These are phyloP conservation scores for Fusarium beomiforme DNA, from an alignment of 2,329 filamentous ascomycete genomes.

Conservation along the genomic window DNA sequence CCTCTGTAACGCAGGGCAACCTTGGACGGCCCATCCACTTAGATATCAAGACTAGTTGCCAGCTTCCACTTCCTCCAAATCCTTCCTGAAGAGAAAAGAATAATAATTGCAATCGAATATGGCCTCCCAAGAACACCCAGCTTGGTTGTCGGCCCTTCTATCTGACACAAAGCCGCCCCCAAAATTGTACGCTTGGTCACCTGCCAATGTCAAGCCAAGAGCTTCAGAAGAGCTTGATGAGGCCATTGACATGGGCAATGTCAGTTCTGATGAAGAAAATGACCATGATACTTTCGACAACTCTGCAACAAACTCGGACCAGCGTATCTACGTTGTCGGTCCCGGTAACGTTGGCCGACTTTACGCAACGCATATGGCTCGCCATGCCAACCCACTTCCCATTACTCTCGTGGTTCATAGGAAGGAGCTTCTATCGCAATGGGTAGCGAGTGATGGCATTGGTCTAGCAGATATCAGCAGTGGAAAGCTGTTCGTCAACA, in stretches of 20 bases:
- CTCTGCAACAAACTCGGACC: neutral
- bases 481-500: neutral
- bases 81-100: neutral
- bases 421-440: slow-evolving; percentile 1
- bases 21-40: neutral
- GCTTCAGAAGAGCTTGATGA: neutral
- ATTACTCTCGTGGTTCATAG: slow-evolving; percentile 4
- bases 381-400: neutral
- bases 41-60: accelerated
- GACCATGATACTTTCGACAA: accelerated
- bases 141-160: neutral
- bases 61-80: neutral
- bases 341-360: slow-evolving; percentile 8
- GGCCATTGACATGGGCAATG: neutral
- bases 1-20: neutral
- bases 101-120: neutral
- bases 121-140: neutral
- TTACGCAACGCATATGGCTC: slow-evolving; percentile 7
- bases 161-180: neutral
- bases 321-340: slow-evolving; percentile 1
- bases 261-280: neutral
- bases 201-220: neutral
- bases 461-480: neutral
- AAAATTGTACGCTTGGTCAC: slow-evolving; percentile 8
- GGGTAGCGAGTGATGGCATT: neutral